Evolutionary conservation across 352 stramenopile genomes (phyloP), one percentile per base, ranked within the genome.

Genomic region (Globisporangium heterothallicum): DNA sequence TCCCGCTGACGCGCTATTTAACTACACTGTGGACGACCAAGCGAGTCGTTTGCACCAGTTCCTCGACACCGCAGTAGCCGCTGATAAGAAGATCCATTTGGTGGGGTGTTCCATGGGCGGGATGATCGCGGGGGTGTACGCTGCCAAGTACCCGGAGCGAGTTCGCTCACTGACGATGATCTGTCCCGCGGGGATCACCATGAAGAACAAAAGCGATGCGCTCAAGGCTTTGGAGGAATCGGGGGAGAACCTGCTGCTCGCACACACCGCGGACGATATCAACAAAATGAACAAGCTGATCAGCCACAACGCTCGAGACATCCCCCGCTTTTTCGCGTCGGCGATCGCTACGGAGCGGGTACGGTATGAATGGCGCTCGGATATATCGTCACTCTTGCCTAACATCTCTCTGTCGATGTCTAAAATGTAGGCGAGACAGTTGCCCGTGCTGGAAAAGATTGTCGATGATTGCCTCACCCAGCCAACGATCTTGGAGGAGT

Each of bases 71-170:
- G 67, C 74, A 18, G 58, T 91, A 22, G 54, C 62, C 4, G 25
- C 60, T 8, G 58, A 77, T 48, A 72, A 73, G 47, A 83, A 82
- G 57, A 63, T 91, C n/a, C 80, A 91, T 42, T 42, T 91, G 7
- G 59, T 88, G 16, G 80, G 80, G 7, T 86, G 76, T 58, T 87
- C 74, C 42, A 88, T 91, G 80, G 80, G 80, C 36, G 80, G 77
- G 13, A 84, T 91, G 74, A 64, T 91, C 35, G 72, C 74, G 0
- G 80, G 80, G n/a, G 66, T 82, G 18, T 91, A 85, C 55, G 66
- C 80, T 3, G 74, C 77, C 12, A 64, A 72, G 50, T 84, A 86
- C 52, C 75, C 80, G 2, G 56, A 82, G 0, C 64, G 58, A 5
- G 60, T 88, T 18, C 56, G 65, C n/a, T 83, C 77, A 12, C 40